Percentiles rank a stretch among this genome's conserved stretches.
phyloP scores from a whole-genome alignment of 2,329 filamentous ascomycete genomes.

The Aspergillus udagawae region DNA sequence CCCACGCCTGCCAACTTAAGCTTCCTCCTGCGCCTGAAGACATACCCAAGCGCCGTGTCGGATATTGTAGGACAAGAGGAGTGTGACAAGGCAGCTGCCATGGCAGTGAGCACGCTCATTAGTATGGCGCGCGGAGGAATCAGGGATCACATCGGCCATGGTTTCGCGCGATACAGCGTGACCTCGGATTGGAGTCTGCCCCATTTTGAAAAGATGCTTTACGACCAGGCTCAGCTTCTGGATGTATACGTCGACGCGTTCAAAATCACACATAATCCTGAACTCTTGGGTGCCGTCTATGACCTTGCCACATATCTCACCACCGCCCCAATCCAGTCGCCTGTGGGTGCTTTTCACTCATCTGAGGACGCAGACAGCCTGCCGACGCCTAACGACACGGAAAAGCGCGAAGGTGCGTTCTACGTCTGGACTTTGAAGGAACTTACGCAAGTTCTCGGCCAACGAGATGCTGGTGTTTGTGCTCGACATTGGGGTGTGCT shows the following conservation, averaged over 20 bases:
- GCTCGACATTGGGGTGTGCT: conserved; percentile 81
- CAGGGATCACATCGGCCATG: conserved; percentile 71
- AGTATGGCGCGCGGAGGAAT: conserved; percentile 71
- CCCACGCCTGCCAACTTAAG: conserved; percentile 79
- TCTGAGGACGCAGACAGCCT: conserved; percentile 88
- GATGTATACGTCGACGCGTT: conserved; percentile 84
- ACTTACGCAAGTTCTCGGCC: conserved; percentile 70
- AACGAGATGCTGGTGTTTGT: conserved; percentile 66
- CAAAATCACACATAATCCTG: conserved; percentile 61
- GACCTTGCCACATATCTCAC: conserved; percentile 87
- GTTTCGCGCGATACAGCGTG: conserved; percentile 81
- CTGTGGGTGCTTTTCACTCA: conserved; percentile 73
- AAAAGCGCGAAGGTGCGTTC: conserved; percentile 87
- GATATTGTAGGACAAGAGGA: conserved; percentile 87
- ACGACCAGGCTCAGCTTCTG: conserved; percentile 84
- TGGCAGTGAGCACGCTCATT: conserved; percentile 76
- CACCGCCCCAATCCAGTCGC: conserved; percentile 61
- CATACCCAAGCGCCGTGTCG: conserved; percentile 67
- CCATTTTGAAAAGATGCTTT: conserved; percentile 96
- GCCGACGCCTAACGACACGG: conserved; percentile 66
- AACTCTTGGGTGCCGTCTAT: conserved; percentile 73
- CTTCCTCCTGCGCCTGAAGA: conserved; percentile 72
- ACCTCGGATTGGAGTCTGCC: conserved; percentile 90
- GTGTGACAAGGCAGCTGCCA: conserved; percentile 67
- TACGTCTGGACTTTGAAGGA: conserved; percentile 92